These are phyloP conservation scores for Scedosporium apiospermum DNA, from an alignment of 2,329 filamentous ascomycete species.

Conservation along the genomic window DNA sequence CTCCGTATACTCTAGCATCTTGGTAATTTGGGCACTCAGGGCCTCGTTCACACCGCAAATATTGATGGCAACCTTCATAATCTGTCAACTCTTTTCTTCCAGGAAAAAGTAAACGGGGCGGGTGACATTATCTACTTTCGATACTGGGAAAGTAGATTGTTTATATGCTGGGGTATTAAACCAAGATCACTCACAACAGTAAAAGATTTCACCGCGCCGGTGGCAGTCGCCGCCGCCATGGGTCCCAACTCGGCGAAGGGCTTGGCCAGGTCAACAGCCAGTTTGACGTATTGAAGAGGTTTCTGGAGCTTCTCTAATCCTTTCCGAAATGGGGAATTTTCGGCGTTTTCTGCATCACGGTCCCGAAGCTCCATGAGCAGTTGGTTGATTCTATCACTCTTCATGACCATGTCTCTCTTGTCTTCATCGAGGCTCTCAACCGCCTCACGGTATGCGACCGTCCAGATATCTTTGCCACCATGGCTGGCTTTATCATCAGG, in stretches of 20 bases:
- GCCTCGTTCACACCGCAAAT: not conserved
- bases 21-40: not conserved
- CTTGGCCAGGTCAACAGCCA: not conserved
- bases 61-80: not conserved
- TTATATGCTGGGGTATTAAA: no score
- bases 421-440: not conserved
- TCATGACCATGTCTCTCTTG: not conserved
- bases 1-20: not conserved
- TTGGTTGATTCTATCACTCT: not conserved
- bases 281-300: not conserved
- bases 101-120: not conserved
- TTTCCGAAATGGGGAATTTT: not conserved
- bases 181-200: not conserved
- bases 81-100: not conserved
- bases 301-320: not conserved
- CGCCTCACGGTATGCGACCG: not conserved
- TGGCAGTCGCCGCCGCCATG: not conserved
- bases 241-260: not conserved
- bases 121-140: not conserved
- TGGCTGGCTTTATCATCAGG: no score
- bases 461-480: not conserved
- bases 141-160: not conserved
- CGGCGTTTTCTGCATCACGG: not conserved
- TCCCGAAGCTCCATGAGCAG: not conserved
- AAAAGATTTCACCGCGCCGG: not conserved